phyloP scores from a whole-genome alignment of 352 stramenopile genomes.

The Pythium oligandrum region DNA sequence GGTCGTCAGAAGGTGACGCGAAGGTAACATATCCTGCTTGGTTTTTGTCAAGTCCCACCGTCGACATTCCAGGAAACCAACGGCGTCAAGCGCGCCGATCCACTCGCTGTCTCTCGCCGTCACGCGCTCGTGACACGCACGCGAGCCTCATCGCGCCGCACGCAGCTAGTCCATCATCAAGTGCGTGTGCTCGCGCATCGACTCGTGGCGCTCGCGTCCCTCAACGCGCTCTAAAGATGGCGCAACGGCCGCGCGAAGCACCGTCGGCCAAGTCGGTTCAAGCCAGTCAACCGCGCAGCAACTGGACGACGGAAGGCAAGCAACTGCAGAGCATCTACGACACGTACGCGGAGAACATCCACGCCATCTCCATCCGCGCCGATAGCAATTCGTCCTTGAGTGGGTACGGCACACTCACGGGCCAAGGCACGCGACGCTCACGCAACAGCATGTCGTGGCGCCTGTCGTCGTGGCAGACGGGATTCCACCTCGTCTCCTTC shows the following conservation, averaged over 20 bases:
- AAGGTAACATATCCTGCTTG: conserved; percentile 9
- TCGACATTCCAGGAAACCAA: no score
- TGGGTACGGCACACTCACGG: conserved; percentile 20
- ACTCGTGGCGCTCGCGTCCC: no score
- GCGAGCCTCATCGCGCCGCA: no score
- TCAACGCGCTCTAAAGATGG: neutral
- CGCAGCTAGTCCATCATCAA: no score
- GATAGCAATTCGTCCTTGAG: conserved; percentile 32
- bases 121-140: no score
- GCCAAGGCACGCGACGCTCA: conserved; percentile 6
- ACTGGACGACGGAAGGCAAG: neutral
- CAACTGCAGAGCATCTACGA: conserved; percentile 19
- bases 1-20: conserved; percentile 10
- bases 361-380: conserved; percentile 21
- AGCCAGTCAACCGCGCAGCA: neutral
- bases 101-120: neutral
- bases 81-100: neutral
- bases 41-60: no score
- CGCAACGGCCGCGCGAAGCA: conserved; percentile 1
- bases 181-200: no score
- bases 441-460: neutral
- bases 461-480: conserved; percentile 57
- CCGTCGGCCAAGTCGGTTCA: neutral
- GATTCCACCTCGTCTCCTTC: conserved; percentile 70
- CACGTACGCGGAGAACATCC: conserved; percentile 22